Percentiles rank a stretch among this genome's conserved stretches.
These are phyloP conservation scores for Phoma sp. DNA, from an alignment of 2,329 filamentous ascomycete species.

Conservation along the genomic window DNA sequence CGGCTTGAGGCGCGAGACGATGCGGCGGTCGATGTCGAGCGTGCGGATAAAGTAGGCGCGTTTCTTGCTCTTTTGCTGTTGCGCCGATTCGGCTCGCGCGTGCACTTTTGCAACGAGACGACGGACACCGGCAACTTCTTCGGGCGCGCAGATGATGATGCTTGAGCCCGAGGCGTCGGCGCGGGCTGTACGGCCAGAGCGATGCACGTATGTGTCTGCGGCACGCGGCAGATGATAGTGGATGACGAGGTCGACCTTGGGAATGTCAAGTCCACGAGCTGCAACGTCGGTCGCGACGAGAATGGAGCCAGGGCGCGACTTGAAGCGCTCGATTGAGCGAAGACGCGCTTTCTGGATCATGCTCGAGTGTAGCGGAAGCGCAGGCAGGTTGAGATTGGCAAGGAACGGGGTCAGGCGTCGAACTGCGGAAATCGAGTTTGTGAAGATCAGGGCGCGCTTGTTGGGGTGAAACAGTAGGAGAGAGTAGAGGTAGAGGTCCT, in stretches of 20 bases:
- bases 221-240: constrained; percentile 95
- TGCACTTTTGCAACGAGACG: constrained; percentile 90
- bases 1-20: constrained; percentile 77
- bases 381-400: constrained; percentile 78
- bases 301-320: constrained; percentile 68
- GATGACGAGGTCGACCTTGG: constrained; percentile 83
- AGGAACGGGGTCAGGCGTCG: constrained; percentile 84
- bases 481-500: constrained; percentile 94
- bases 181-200: constrained; percentile 91
- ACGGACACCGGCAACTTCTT: constrained; percentile 85
- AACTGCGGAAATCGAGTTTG: constrained; percentile 93
- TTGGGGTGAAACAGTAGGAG: constrained; percentile 82
- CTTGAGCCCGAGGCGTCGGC: constrained; percentile 79
- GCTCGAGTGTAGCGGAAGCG: constrained; percentile 82
- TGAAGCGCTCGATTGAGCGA: constrained; percentile 90
- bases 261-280: constrained; percentile 91
- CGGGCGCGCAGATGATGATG: constrained; percentile 86
- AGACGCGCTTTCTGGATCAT: constrained; percentile 96
- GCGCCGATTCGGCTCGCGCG: constrained; percentile 53
- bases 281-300: constrained; percentile 94
- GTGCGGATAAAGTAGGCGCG: constrained; percentile 74
- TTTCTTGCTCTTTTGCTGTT: constrained; percentile 58
- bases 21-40: constrained; percentile 80
- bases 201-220: constrained; percentile 93
- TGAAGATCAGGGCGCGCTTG: constrained; percentile 85